These are phyloP conservation scores for Aspergillus sclerotialis DNA, from an alignment of 2,329 filamentous ascomycete genomes.

Conservation along the genomic window DNA sequence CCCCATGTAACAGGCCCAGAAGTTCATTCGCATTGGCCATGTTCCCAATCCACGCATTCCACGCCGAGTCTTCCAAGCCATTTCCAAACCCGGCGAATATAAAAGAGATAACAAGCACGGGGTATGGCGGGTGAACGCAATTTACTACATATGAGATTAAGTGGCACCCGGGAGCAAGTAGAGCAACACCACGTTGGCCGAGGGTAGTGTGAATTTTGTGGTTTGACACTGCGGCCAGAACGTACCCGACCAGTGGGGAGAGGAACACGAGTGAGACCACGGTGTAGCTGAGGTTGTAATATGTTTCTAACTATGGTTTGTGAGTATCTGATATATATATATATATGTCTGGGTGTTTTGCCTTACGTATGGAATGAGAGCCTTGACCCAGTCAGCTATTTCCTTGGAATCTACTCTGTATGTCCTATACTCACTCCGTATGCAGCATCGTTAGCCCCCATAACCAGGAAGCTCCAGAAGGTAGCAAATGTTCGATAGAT, in stretches of 20 bases:
- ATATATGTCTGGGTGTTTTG: constrained; percentile 7
- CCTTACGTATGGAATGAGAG: constrained; percentile 48
- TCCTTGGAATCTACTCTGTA: not conserved
- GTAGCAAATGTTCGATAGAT: constrained; percentile 44
- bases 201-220: constrained; percentile 34
- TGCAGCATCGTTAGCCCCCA: constrained; percentile 53
- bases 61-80: constrained; percentile 45
- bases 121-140: constrained; percentile 35
- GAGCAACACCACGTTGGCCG: constrained; percentile 65
- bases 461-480: constrained; percentile 53
- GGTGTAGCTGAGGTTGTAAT: constrained; percentile 42
- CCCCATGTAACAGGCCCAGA: constrained; percentile 64
- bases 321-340: not conserved
- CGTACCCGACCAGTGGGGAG: constrained; percentile 42
- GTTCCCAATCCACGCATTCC: constrained; percentile 60
- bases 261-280: constrained; percentile 46
- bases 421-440: constrained; percentile 44
- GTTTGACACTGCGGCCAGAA: constrained; percentile 39
- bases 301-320: constrained; percentile 34
- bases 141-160: constrained; percentile 32
- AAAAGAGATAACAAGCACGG: constrained; percentile 34
- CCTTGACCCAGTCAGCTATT: constrained; percentile 19
- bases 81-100: constrained; percentile 37
- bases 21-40: constrained; percentile 69
- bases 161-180: constrained; percentile 51